A percentile compares a stretch with the other conserved stretches of the same genome.
These are phyloP conservation scores for Penicillium tannophilum DNA, from an alignment of 495 filamentous ascomycete species.

Conservation along the genomic window DNA sequence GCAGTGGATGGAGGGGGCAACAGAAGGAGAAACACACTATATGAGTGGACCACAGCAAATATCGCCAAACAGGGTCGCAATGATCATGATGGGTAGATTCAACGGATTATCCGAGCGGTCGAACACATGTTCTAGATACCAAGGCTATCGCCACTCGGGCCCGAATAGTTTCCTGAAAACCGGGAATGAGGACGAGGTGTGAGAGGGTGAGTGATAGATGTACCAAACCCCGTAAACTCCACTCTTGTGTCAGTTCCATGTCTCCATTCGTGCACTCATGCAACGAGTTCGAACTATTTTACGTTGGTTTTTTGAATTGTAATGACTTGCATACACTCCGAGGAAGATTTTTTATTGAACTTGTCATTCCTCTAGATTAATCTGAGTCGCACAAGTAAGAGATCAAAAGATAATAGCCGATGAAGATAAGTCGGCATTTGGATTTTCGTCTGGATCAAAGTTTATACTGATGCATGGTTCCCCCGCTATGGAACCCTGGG, in stretches of 20 bases:
- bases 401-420: no score
- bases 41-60: not conserved
- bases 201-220: not conserved
- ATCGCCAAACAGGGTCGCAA: not conserved
- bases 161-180: conserved; percentile 5
- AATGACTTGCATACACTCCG: no score
- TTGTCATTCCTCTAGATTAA: no score
- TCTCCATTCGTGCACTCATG: no score
- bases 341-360: no score
- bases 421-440: no score
- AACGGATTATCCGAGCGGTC: not conserved
- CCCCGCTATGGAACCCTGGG: no score
- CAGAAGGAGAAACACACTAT: not conserved
- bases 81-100: not conserved
- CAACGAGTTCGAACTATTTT: no score
- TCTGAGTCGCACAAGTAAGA: no score
- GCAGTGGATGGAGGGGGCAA: not conserved
- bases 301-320: no score
- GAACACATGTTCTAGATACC: not conserved
- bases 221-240: not conserved
- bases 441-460: no score
- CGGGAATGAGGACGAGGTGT: not conserved
- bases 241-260: not conserved
- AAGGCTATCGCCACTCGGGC: not conserved
- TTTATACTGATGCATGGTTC: no score